These are phyloP conservation scores for Zelonia costaricensis DNA, from an alignment of 208 protist species.

Conservation along the genomic window DNA sequence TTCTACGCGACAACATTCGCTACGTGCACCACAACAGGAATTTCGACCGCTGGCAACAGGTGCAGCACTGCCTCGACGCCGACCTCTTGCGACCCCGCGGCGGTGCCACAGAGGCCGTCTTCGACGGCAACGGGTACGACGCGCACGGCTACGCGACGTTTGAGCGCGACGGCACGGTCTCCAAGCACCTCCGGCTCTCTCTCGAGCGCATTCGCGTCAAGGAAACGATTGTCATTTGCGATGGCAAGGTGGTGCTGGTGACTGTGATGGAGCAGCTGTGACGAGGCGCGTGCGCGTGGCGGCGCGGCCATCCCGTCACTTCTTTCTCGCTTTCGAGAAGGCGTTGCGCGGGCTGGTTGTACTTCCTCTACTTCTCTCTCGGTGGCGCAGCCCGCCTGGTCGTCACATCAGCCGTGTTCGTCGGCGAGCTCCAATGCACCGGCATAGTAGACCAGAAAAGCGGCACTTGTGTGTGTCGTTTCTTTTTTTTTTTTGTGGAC, in stretches of 20 bases:
- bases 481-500: too few species aligned
- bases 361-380: too few species aligned
- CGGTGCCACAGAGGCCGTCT: conserved; percentile 9
- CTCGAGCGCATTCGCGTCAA: conserved; percentile 46
- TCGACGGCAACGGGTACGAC: conserved; percentile 62
- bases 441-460: too few species aligned
- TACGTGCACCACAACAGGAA: conserved; percentile 65
- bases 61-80: conserved; percentile 68
- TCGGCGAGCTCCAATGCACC: too few species aligned
- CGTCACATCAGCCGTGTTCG: too few species aligned
- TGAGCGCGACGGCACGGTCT: conserved; percentile 71
- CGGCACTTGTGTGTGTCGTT: too few species aligned
- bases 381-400: too few species aligned
- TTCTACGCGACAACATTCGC: conserved; percentile 78
- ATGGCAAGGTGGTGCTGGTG: conserved; percentile 60
- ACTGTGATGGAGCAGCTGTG: conserved; percentile 55
- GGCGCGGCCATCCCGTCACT: too few species aligned
- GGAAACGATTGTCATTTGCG: conserved; percentile 68
- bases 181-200: conserved; percentile 43
- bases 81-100: conserved; percentile 5
- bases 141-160: conserved; percentile 75
- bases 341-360: too few species aligned
- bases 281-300: too few species aligned
- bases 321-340: neutral
- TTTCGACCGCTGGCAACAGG: conserved; percentile 72